Evolutionary conservation across 2,329 filamentous ascomycete species (phyloP), one percentile per base, ranked within the genome.

Genomic region (Parascedosporium putredinis): DNA sequence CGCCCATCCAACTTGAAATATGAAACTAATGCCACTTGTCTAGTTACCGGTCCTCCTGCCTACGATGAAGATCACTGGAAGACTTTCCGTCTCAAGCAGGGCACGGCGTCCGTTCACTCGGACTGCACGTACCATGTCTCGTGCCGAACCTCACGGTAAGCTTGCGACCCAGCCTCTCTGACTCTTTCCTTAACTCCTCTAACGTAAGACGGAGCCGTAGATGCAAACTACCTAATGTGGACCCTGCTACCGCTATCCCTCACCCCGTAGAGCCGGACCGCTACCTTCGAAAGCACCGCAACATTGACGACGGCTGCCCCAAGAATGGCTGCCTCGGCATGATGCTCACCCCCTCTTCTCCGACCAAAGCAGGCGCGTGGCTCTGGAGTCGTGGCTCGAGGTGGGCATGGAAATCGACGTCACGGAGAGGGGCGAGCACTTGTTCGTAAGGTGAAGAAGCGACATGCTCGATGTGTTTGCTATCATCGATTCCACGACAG

Each of bases 191-290:
- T 18, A 8, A n/a, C 20, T 38, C 16, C 23, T 5, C 33, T 25
- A 18, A 24, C 9, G 51, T 56, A 54, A 22, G 54, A 36, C 27
- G 20, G n/a, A n/a, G n/a, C 33, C 7, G 10, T 46, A 75, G 73
- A 50, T 88, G 84, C 66, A 84, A 81, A 56, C 62, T 88, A 56
- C 83, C 83, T 18, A 88, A 88, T 56, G 80, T 86, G 1, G 73
- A 87, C 60, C 83, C 75, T 1, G 67, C 69, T 16, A 80, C 70
- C 5, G 84, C 76, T n/a, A 59, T 72, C 34, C 71, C 72, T 20
- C 77, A 83, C 58, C 59, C 61, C 20, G 60, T 64, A 25, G 74
- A 84, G 63, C 79, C 82, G 0, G 76, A 81, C 57, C 68, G 65
- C 49, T 77, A 81, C 0, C 65, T 86, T 52, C 68, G 78, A 29